These are phyloP conservation scores for Seiridium unicorne DNA, from an alignment of 2,329 filamentous ascomycete species.

Conservation along the genomic window DNA sequence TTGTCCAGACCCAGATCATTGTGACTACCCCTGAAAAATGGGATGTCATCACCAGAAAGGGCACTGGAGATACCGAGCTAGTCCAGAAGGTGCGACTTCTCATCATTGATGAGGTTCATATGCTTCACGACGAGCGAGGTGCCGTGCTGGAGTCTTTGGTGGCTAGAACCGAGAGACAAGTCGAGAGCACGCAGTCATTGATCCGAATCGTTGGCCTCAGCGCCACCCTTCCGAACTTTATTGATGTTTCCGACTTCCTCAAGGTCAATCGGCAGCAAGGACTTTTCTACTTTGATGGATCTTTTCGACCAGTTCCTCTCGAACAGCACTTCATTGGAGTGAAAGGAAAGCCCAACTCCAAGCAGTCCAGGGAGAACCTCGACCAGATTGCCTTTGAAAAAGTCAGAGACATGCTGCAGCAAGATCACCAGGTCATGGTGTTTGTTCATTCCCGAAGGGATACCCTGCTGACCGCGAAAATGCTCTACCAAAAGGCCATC, in stretches of 20 bases:
- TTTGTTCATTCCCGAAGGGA: conserved; percentile 98
- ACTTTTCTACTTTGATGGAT: conserved; percentile 94
- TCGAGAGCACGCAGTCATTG: conserved; percentile 95
- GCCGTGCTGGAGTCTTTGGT: conserved; percentile 95
- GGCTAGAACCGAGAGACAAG: conserved; percentile 89
- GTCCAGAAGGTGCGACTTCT: conserved; percentile 95
- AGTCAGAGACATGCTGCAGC: conserved; percentile 85
- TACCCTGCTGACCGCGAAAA: conserved; percentile 83
- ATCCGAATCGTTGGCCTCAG: conserved; percentile 96
- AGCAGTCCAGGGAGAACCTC: conserved; percentile 82
- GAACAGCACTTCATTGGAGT: conserved; percentile 98
- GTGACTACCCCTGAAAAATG: conserved; percentile 99
- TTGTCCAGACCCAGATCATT: conserved; percentile 94
- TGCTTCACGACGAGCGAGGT: conserved; percentile 97
- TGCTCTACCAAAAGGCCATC: conserved; percentile 80
- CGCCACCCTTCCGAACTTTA: conserved; percentile 92
- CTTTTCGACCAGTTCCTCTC: conserved; percentile 91
- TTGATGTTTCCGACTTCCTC: conserved; percentile 95
- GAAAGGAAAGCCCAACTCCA: conserved; percentile 83
- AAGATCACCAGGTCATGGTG: conserved; percentile 97
- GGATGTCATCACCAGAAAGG: conserved; percentile 97
- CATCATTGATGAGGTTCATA: conserved; percentile 98
- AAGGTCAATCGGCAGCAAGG: conserved; percentile 93
- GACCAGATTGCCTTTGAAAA: conserved; percentile 90
- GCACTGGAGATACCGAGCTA: conserved; percentile 93